Percentiles rank a stretch among this genome's conserved stretches.
Evolutionary conservation across 1,284 basidiomycete species (phyloP).

Genomic region (Agaricales sp.): DNA sequence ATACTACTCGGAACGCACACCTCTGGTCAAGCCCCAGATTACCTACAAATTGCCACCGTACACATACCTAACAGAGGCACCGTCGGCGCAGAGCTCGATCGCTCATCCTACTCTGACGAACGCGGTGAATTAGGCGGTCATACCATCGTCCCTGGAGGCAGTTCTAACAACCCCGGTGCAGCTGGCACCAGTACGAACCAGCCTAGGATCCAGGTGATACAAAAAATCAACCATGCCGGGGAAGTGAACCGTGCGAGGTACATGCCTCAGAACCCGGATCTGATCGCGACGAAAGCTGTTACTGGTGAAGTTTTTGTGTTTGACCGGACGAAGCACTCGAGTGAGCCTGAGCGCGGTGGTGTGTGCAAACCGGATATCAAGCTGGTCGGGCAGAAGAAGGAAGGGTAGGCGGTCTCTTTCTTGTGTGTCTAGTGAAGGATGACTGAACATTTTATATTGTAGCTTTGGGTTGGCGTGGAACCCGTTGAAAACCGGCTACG

Average conservation of each 20-base stretch:
- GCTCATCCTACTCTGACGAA: slow-evolving; percentile 86
- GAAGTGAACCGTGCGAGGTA: slow-evolving; percentile 98
- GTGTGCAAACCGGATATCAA: slow-evolving; percentile 88
- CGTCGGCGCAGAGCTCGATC: slow-evolving; percentile 62
- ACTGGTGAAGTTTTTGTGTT: slow-evolving; percentile 90
- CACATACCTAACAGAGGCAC: slow-evolving; percentile 80
- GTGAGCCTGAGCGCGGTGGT: slow-evolving; percentile 79
- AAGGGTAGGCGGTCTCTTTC: slow-evolving; percentile 60
- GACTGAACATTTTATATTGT: slow-evolving; percentile 9
- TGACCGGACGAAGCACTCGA: slow-evolving; percentile 95
- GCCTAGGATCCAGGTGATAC: slow-evolving; percentile 79
- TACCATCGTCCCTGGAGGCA: slow-evolving; percentile 65
- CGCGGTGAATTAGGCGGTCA: slow-evolving; percentile 87
- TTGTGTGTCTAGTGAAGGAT: slow-evolving; percentile 3
- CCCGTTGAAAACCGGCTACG: slow-evolving; percentile 71
- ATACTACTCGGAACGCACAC: slow-evolving; percentile 97
- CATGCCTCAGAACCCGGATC: slow-evolving; percentile 97
- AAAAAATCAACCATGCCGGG: slow-evolving; percentile 92
- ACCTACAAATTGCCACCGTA: slow-evolving; percentile 93
- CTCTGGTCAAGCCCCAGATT: slow-evolving; percentile 89
- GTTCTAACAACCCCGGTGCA: too few relatives aligned
- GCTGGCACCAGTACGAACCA: slow-evolving; percentile 30
- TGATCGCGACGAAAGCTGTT: slow-evolving; percentile 92
- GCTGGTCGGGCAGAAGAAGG: slow-evolving; percentile 82
- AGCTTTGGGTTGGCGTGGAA: slow-evolving; percentile 95